Percentiles rank a stretch among this genome's conserved stretches.
phyloP scores from a whole-genome alignment of 1,284 basidiomycete species.

The Xanthoconium separans region DNA sequence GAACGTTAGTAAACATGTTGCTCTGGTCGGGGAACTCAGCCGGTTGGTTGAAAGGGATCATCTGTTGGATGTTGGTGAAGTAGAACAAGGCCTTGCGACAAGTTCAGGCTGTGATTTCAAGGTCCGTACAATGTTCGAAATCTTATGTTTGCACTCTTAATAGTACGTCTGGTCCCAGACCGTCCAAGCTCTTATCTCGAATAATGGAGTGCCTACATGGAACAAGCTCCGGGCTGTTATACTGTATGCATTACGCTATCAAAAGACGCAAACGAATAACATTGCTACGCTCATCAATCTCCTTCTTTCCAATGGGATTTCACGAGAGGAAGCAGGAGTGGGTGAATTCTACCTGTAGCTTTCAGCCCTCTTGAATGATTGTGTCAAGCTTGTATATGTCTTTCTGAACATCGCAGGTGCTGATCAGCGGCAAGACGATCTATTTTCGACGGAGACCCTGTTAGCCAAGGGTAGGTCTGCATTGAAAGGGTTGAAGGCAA shows the following conservation, averaged over 20 bases:
- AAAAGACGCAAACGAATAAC: constrained; percentile 85
- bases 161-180: constrained; percentile 46
- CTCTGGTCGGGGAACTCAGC: constrained; percentile 94
- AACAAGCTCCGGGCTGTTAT: constrained; percentile 94
- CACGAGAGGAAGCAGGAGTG: constrained; percentile 81
- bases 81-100: constrained; percentile 95
- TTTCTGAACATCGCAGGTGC: constrained; percentile 92
- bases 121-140: constrained; percentile 42
- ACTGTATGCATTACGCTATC: constrained; percentile 92
- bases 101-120: constrained; percentile 88
- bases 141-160: background rate
- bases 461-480: constrained; percentile 94
- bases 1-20: constrained; percentile 98
- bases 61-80: constrained; percentile 87
- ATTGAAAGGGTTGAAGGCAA: constrained; percentile 90
- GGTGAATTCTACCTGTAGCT: constrained; percentile 23
- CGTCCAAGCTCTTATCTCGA: constrained; percentile 74
- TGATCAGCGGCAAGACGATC: constrained; percentile 95
- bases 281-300: constrained; percentile 84
- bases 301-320: constrained; percentile 79
- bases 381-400: constrained; percentile 82
- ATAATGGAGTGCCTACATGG: constrained; percentile 65
- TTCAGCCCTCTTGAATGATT: constrained; percentile 1
- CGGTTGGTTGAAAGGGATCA: constrained; percentile 85
- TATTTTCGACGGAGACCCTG: constrained; percentile 95